Evolutionary conservation across 179 eudicot genomes (phyloP).

Genomic region (Beta macrorhiza): DNA sequence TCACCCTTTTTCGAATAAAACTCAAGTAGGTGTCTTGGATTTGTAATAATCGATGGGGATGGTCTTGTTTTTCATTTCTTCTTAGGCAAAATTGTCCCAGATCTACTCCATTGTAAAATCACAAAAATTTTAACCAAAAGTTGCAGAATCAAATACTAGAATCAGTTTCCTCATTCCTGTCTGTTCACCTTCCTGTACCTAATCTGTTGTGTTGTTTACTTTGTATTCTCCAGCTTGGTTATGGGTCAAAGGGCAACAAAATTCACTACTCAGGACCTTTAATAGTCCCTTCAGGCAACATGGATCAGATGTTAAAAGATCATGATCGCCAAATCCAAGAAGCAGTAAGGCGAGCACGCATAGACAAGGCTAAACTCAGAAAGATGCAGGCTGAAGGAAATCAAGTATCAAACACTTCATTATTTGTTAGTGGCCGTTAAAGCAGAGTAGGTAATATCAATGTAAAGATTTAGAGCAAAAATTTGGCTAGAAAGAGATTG

Average conservation of each 20-base stretch:
- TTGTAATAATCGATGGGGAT: not conserved
- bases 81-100: too few species aligned
- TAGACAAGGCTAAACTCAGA: conserved; percentile 66
- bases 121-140: not conserved
- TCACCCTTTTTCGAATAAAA: not conserved
- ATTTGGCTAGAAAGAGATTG: conserved; percentile 18
- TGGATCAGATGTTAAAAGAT: conserved; percentile 86
- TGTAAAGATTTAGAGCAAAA: conserved; percentile 34
- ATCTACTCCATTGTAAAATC: too few species aligned
- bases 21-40: not conserved
- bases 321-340: conserved; percentile 93
- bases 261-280: conserved; percentile 96
- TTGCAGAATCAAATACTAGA: not conserved
- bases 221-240: conserved; percentile 58
- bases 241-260: conserved; percentile 76
- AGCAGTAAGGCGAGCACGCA: conserved; percentile 80
- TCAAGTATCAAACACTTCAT: conserved; percentile 45
- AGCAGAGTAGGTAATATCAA: conserved; percentile 23
- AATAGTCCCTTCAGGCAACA: conserved; percentile 72
- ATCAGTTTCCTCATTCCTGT: not conserved
- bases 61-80: not conserved
- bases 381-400: conserved; percentile 59
- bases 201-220: not conserved
- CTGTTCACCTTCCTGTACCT: conserved; percentile 5
- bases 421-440: conserved; percentile 61